A percentile compares a stretch with the other conserved stretches of the same genome.
Conservation (phyloP, 1,284 basidiomycete species). For the Cutaneotrichosporon daszewskae region DNA sequence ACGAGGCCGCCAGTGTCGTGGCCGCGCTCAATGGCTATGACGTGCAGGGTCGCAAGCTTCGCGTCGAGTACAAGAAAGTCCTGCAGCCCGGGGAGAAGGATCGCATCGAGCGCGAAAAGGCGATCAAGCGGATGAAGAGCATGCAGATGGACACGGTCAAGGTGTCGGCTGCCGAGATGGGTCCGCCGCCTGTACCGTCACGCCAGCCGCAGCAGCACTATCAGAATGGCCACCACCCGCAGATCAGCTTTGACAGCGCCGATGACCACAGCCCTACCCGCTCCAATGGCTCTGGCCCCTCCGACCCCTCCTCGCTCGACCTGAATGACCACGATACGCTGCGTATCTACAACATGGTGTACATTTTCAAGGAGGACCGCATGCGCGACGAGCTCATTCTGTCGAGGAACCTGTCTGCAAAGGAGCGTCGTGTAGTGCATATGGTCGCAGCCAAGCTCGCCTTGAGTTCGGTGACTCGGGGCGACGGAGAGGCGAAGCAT, state of each 20-base stretch:
- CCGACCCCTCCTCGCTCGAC: conserved; percentile 63
- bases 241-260: conserved; percentile 43
- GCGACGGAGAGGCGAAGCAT: conserved; percentile 85
- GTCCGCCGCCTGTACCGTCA: conserved; percentile 1
- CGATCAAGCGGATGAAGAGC: conserved; percentile 92
- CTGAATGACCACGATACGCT: conserved; percentile 91
- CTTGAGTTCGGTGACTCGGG: conserved; percentile 88
- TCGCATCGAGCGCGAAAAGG: conserved; percentile 97
- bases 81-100: conserved; percentile 98
- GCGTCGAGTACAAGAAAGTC: conserved; percentile 99
- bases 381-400: conserved; percentile 98
- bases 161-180: conserved; percentile 5
- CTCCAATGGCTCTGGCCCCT: conserved; percentile 51
- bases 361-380: conserved; percentile 95
- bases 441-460: conserved; percentile 92
- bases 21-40: conserved; percentile 76
- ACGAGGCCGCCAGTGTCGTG: conserved; percentile 91
- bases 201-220: conserved; percentile 44
- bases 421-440: conserved; percentile 88
- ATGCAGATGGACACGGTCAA: conserved; percentile 75
- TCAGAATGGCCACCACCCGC: conserved; percentile 46
- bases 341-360: conserved; percentile 93
- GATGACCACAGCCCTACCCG: conserved; percentile 52
- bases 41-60: conserved; percentile 94
- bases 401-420: conserved; percentile 73